Base-by-base conservation (phyloP, 164 flowering plant species). In the Akebia trifoliata region DNA sequence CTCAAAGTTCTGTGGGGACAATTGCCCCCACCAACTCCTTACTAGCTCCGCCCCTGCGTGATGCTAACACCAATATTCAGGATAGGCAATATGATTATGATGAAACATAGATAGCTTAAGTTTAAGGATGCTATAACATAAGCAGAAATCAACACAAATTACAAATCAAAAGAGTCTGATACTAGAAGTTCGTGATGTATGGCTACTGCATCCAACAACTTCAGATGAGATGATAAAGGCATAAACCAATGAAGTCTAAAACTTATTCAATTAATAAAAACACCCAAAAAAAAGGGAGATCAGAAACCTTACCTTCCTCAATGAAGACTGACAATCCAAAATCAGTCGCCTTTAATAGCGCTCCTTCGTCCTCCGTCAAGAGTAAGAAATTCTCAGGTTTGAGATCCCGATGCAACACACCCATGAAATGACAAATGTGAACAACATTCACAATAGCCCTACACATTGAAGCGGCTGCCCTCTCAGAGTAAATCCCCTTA, bases 251-350 rank as follows among this genome's bases (percentile, higher is more conserved):
- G 46, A 15, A 42, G 20, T 42, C 7, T 42, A 42, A 12, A 5
- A 4, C 5, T 42, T 8, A 6, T 8, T 4, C 6, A 12, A 12
- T 4, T 12, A 42, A 4, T 15, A 44, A 44, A 15, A 44, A n/a
- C 6, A 44, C 22, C 24, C 17, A 9, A 4, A n/a, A 7, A 44
- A 5, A 44, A 4, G 29, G 49, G 12, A n/a, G 39, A 35, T 25
- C 20, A 54, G 35, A 59, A n/a, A 54, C 6, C 35, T 44, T 26
- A 84, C 95, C 95, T 79, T 86, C 90, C 59, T 86, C 90, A 36
- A 86, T 86, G 73, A 84, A 86, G 6, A 86, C 86, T 36, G 90
- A 84, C 57, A 86, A 66, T 40, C 95, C 95, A 35, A 86, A 86
- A 76, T 86, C 95, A 26, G 87, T 79, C 6, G 90, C 82, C 72